Evolutionary conservation across 2,329 filamentous ascomycete genomes (phyloP).

Genomic region (Aspergillus candidus): DNA sequence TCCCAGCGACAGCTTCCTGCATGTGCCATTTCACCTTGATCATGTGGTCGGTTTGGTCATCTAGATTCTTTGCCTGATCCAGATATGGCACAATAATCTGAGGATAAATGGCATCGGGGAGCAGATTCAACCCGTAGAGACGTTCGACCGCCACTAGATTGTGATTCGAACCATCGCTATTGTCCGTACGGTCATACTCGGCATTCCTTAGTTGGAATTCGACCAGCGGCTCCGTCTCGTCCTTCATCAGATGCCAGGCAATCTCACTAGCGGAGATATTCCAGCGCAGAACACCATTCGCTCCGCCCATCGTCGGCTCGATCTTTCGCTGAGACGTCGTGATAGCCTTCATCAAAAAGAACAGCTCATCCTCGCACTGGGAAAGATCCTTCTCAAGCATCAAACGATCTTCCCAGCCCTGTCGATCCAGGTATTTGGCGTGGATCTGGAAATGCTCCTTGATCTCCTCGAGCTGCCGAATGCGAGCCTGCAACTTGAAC

Average conservation of each 20-base stretch:
- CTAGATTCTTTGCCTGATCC: constrained; percentile 55
- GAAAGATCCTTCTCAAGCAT: constrained; percentile 84
- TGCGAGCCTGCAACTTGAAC: constrained; percentile 80
- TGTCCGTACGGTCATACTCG: constrained; percentile 91
- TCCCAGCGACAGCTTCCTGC: constrained; percentile 95
- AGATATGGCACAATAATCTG: constrained; percentile 91
- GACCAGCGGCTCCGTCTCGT: constrained; percentile 78
- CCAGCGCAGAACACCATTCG: constrained; percentile 78
- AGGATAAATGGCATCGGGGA: constrained; percentile 87
- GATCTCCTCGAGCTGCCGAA: constrained; percentile 90
- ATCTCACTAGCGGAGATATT: constrained; percentile 92
- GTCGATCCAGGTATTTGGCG: constrained; percentile 74
- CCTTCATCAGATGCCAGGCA: constrained; percentile 91
- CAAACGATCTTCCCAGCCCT: constrained; percentile 86
- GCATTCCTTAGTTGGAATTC: constrained; percentile 90
- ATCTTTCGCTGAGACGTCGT: constrained; percentile 88
- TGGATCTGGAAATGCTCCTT: constrained; percentile 95
- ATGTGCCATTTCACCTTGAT: constrained; percentile 95
- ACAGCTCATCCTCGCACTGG: constrained; percentile 89
- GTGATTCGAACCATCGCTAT: constrained; percentile 92
- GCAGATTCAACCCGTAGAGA: constrained; percentile 80
- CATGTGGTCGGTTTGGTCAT: constrained; percentile 68
- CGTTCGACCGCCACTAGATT: constrained; percentile 85
- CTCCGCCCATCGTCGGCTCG: constrained; percentile 59
- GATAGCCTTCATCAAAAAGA: constrained; percentile 99